Conservation (phyloP, 257 asterid genomes). For the Nicotiana tabacum region DNA sequence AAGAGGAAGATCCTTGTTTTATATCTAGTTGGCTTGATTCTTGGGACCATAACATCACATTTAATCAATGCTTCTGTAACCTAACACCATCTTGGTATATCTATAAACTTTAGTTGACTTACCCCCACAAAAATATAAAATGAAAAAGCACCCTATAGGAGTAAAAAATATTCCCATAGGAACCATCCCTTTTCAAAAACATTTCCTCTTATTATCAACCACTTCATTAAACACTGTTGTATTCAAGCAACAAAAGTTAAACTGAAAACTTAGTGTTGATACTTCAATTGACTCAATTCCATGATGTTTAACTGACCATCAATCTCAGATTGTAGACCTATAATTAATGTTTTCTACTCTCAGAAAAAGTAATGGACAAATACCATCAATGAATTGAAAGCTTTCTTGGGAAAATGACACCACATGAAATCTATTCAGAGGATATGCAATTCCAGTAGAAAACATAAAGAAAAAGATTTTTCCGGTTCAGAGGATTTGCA, state of each 20-base stretch:
- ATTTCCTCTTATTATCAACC: background rate
- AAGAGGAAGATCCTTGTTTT: background rate
- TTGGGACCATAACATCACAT: background rate
- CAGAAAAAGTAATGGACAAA: background rate
- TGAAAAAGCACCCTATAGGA: background rate
- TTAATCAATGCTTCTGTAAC: background rate
- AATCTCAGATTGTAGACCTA: background rate
- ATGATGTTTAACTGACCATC: background rate
- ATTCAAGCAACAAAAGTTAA: background rate
- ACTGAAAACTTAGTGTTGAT: background rate
- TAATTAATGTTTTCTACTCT: background rate
- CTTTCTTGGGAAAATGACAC: slow-evolving; percentile 4
- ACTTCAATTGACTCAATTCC: background rate
- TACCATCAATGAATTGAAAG: background rate
- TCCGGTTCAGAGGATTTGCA: background rate
- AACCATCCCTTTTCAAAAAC: background rate
- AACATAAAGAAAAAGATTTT: background rate
- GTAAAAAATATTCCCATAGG: background rate
- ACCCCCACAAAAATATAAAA: background rate
- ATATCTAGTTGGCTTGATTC: background rate
- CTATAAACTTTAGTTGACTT: background rate
- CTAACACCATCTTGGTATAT: slow-evolving; percentile 6
- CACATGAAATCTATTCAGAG: background rate
- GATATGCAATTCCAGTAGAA: background rate
- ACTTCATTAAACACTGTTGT: background rate